These are phyloP conservation scores for Cytidiella melzeri DNA, from an alignment of 768 basidiomycete species.

Conservation along the genomic window DNA sequence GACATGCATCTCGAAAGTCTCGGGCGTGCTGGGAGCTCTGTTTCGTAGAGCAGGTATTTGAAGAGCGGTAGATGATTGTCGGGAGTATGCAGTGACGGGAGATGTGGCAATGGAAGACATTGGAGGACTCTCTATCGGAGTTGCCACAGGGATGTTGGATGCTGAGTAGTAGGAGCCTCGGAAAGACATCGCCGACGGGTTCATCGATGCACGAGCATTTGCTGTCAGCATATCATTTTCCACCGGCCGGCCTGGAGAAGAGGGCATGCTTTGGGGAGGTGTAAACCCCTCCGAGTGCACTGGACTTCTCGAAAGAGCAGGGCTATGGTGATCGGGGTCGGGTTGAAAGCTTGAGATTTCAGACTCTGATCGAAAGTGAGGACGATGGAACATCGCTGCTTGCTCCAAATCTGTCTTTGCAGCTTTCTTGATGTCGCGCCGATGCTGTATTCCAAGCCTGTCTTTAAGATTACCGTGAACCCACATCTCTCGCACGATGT, in stretches of 20 bases:
- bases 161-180: constrained; percentile 55
- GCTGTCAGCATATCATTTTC: constrained; percentile 5
- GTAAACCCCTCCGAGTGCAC: constrained; percentile 11
- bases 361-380: constrained; percentile 58
- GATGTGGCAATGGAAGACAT: constrained; percentile 21
- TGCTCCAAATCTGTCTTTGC: constrained; percentile 43
- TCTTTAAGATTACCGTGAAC: constrained; percentile 80
- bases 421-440: constrained; percentile 45
- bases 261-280: constrained; percentile 14
- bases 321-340: constrained; percentile 6
- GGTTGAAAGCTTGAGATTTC: constrained; percentile 39
- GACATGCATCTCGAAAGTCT: constrained; percentile 36
- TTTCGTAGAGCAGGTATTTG: constrained; percentile 16
- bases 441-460: constrained; percentile 61
- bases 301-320: constrained; percentile 10
- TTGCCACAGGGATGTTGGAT: constrained; percentile 43
- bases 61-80: constrained; percentile 8
- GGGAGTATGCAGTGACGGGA: constrained; percentile 10
- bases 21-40: constrained; percentile 19
- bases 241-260: not conserved
- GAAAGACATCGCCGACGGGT: constrained; percentile 12
- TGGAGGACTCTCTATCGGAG: constrained; percentile 36
- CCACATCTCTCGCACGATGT: constrained; percentile 92
- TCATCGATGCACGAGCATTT: constrained; percentile 1
- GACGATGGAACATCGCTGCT: constrained; percentile 65